Percentiles rank a stretch among this genome's conserved stretches.
Conservation (phyloP, 148 eudicot genomes). For the Vaccinium corymbosum region DNA sequence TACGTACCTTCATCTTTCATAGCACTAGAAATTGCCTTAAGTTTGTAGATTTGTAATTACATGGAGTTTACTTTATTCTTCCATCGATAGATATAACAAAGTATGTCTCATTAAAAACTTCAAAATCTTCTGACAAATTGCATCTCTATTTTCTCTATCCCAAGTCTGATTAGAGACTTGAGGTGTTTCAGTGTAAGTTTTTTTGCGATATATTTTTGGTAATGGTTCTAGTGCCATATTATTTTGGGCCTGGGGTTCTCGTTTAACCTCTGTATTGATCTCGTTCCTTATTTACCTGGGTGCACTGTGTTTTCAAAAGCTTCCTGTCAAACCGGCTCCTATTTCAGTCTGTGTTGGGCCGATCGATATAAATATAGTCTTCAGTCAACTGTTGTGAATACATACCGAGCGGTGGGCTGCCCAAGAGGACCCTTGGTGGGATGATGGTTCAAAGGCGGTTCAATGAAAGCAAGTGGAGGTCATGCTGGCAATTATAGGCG, state of each 20-base stretch:
- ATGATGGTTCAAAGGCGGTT: neutral
- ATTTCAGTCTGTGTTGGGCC: too few species aligned
- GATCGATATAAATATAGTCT: too few species aligned
- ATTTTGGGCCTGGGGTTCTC: too few species aligned
- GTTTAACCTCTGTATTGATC: too few species aligned
- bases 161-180: neutral
- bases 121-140: neutral
- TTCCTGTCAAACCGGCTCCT: too few species aligned
- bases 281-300: too few species aligned
- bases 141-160: neutral
- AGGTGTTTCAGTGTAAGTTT: neutral
- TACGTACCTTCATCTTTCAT: neutral
- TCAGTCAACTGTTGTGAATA: too few species aligned
- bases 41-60: conserved; percentile 6
- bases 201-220: neutral
- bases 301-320: too few species aligned
- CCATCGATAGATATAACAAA: neutral
- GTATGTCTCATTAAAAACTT: neutral
- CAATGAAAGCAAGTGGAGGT: conserved; percentile 9
- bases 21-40: neutral
- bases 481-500: neutral
- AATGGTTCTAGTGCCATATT: neutral
- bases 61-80: neutral
- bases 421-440: neutral
- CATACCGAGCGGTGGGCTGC: too few species aligned